Evolutionary conservation across 139 green algal species (phyloP).

Genomic region (Gonium pectorale): DNA sequence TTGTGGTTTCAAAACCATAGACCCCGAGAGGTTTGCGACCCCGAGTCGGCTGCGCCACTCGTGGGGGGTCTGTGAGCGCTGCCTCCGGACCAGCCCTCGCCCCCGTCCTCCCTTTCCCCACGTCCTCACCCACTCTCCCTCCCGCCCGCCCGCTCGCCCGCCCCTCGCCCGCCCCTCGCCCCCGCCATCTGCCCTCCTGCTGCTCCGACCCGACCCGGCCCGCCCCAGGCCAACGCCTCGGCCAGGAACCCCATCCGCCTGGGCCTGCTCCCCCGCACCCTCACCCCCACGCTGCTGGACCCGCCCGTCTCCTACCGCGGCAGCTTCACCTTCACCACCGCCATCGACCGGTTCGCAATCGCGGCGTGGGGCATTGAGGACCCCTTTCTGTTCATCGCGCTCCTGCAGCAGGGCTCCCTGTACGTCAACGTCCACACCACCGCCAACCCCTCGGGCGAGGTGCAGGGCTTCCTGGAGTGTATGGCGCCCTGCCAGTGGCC

Average conservation of each 20-base stretch:
- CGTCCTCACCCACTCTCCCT: no score
- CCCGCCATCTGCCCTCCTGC: no score
- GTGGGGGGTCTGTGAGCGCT: no score
- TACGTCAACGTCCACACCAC: constrained; percentile 13
- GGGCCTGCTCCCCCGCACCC: background rate
- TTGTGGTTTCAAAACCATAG: no score
- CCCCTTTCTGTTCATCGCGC: background rate
- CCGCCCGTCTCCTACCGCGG: constrained; percentile 14
- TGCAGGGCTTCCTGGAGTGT: background rate
- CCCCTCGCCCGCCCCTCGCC: no score
- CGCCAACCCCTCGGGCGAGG: background rate
- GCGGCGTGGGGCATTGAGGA: background rate
- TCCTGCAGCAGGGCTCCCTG: background rate
- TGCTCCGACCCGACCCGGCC: no score
- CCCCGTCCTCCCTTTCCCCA: no score
- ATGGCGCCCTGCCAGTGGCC: background rate
- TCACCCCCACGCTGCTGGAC: background rate
- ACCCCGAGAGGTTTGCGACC: no score
- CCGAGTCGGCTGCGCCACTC: no score
- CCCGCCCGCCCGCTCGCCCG: no score
- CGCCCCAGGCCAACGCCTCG: background rate
- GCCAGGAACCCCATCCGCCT: background rate
- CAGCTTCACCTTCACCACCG: background rate
- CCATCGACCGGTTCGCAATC: background rate
- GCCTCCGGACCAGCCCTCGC: no score